Percentiles rank a stretch among this genome's conserved stretches.
Conservation (phyloP, 176 grass and related monocot species). For the Rhynchospora pubera region DNA sequence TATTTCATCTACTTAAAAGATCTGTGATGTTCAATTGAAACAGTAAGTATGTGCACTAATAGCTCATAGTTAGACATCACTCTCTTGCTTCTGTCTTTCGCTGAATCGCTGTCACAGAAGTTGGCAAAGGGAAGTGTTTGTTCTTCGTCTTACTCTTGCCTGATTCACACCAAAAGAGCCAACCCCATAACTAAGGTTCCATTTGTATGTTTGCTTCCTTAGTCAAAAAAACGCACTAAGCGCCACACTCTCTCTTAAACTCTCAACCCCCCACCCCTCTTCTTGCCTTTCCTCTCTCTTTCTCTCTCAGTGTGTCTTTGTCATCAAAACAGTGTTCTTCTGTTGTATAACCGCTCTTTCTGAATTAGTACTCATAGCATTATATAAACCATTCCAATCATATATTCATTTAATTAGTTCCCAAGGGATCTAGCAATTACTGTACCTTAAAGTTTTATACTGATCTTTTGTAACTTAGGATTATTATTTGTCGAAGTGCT, state of each 20-base stretch:
- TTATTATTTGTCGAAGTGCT: background rate
- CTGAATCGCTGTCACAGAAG: background rate
- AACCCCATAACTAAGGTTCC: background rate
- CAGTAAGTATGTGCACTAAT: background rate
- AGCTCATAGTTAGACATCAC: background rate
- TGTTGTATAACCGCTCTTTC: slow-evolving; percentile 32
- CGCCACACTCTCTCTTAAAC: background rate
- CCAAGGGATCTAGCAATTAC: background rate
- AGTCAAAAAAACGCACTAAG: slow-evolving; percentile 13
- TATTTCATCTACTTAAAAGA: background rate
- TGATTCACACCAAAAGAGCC: slow-evolving; percentile 36
- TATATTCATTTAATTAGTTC: slow-evolving; percentile 5
- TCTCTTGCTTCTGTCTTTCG: background rate
- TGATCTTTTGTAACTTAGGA: background rate
- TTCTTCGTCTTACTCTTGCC: slow-evolving; percentile 6
- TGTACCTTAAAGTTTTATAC: background rate
- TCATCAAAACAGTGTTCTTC: slow-evolving; percentile 17
- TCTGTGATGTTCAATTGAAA: background rate
- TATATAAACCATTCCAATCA: slow-evolving; percentile 17
- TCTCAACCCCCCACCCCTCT: background rate
- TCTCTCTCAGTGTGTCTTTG: slow-evolving; percentile 6
- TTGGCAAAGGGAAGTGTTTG: background rate
- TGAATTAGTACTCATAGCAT: background rate
- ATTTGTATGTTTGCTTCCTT: slow-evolving; percentile 31
- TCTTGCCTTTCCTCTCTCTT: slow-evolving; percentile 22